Percentiles rank a stretch among this genome's conserved stretches.
Conservation (phyloP, 1,284 basidiomycete species). For the Porodaedalea pini region DNA sequence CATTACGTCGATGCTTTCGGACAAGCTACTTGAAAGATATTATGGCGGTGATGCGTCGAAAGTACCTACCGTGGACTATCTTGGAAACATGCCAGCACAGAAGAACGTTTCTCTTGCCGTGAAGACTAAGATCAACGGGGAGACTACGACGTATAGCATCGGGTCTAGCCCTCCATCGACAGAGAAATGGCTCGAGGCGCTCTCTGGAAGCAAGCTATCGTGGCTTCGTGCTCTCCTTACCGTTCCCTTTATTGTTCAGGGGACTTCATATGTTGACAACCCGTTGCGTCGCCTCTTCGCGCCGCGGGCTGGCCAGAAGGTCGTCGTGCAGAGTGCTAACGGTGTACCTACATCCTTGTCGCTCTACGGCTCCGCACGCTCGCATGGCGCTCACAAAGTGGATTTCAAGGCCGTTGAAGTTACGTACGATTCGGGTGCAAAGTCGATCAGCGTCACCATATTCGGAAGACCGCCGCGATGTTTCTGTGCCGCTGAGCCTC, state of each 20-base stretch:
- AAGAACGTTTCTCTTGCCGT: slow-evolving; percentile 44
- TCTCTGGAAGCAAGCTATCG: slow-evolving; percentile 77
- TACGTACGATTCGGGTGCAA: slow-evolving; percentile 51
- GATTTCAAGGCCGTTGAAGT: slow-evolving; percentile 86
- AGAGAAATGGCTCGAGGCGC: slow-evolving; percentile 77
- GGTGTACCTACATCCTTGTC: slow-evolving; percentile 54
- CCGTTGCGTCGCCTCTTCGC: slow-evolving; percentile 85
- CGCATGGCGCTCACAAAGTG: slow-evolving; percentile 68
- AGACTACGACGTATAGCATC: slow-evolving; percentile 56
- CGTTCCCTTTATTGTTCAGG: slow-evolving; percentile 83
- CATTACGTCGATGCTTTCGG: slow-evolving; percentile 76
- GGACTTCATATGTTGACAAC: slow-evolving; percentile 81
- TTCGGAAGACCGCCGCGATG: slow-evolving; percentile 81
- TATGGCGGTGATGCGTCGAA: slow-evolving; percentile 78
- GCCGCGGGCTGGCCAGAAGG: slow-evolving; percentile 77
- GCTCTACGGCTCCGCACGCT: slow-evolving; percentile 78
- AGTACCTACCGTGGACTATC: slow-evolving; percentile 85
- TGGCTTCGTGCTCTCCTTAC: slow-evolving; percentile 89
- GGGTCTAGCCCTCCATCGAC: slow-evolving; percentile 54
- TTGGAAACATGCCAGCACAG: slow-evolving; percentile 52
- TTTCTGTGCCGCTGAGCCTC: slow-evolving; percentile 78
- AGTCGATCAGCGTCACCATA: slow-evolving; percentile 72
- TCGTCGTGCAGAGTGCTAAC: slow-evolving; percentile 53
- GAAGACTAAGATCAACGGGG: slow-evolving; percentile 41
- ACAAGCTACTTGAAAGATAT: slow-evolving; percentile 76